Percentiles rank a stretch among this genome's conserved stretches.
phyloP scores from a whole-genome alignment of 2,329 filamentous ascomycete species.

The Drechslerella dactyloides region DNA sequence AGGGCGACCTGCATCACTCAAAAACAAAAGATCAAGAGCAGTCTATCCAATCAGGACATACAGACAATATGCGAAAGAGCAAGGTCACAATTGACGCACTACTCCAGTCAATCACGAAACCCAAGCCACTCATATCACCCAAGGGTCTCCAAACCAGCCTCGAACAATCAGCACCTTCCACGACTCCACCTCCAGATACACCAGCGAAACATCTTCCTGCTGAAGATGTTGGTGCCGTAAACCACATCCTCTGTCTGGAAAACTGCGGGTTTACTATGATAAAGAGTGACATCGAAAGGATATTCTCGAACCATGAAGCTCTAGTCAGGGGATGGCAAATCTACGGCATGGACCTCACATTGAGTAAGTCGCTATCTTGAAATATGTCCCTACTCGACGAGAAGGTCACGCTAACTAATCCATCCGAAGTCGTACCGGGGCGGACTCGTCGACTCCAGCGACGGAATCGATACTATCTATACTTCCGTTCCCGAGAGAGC shows the following conservation, averaged over 20 bases:
- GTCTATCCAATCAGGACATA: background rate
- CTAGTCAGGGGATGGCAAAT: constrained; percentile 17
- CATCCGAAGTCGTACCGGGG: constrained; percentile 11
- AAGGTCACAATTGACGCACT: constrained; percentile 38
- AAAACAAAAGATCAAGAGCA: background rate
- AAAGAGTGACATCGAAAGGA: constrained; percentile 38
- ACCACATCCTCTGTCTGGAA: constrained; percentile 14
- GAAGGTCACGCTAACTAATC: background rate
- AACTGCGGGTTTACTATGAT: constrained; percentile 42
- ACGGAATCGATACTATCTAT: constrained; percentile 32
- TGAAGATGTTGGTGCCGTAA: too few species aligned
- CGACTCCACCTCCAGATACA: too few species aligned
- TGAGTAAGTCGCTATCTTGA: constrained; percentile 1
- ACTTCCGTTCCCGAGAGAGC: constrained; percentile 23
- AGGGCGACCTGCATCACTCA: too few species aligned
- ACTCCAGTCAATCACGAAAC: constrained; percentile 25
- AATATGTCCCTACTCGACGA: background rate
- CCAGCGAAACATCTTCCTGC: too few species aligned
- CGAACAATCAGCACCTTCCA: too few species aligned
- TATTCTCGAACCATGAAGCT: constrained; percentile 40
- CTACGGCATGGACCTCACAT: constrained; percentile 16
- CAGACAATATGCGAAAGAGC: constrained; percentile 7
- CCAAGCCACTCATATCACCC: background rate
- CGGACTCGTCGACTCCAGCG: constrained; percentile 13
- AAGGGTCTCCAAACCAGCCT: background rate